These are phyloP conservation scores for Fusarium sp. DNA, from an alignment of 2,329 filamentous ascomycete species.

Conservation along the genomic window DNA sequence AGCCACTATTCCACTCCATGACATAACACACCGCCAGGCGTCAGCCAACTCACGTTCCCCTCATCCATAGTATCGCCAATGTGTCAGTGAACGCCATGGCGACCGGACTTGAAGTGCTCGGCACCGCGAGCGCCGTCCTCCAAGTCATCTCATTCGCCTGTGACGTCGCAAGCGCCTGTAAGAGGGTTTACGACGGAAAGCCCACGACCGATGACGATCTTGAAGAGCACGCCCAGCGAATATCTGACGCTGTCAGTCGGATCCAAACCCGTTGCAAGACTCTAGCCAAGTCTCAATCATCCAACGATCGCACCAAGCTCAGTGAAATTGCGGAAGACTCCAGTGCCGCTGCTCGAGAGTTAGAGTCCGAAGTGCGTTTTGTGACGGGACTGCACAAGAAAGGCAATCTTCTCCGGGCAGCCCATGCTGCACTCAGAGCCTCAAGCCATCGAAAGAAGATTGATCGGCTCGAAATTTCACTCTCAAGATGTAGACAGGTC, in stretches of 20 bases:
- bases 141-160: constrained; percentile 30
- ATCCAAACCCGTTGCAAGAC: constrained; percentile 5
- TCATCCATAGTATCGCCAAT: too few species aligned
- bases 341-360: not conserved
- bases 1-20: too few species aligned
- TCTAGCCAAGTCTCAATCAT: too few species aligned
- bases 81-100: not conserved
- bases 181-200: constrained; percentile 11
- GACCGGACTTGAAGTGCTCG: constrained; percentile 18
- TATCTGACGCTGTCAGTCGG: not conserved
- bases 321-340: constrained; percentile 6
- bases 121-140: constrained; percentile 28
- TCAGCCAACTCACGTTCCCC: too few species aligned
- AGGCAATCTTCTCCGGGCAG: not conserved
- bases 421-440: not conserved
- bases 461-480: not conserved
- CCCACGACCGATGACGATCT: constrained; percentile 9
- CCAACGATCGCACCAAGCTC: not conserved
- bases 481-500: constrained; percentile 1
- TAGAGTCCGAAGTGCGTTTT: constrained; percentile 2
- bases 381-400: not conserved
- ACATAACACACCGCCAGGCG: too few species aligned
- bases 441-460: constrained; percentile 15
- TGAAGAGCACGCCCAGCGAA: not conserved
- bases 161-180: not conserved